These are phyloP conservation scores for Chytriomyces sp. DNA, from an alignment of 192 early-diverging fungal genomes.

Conservation along the genomic window DNA sequence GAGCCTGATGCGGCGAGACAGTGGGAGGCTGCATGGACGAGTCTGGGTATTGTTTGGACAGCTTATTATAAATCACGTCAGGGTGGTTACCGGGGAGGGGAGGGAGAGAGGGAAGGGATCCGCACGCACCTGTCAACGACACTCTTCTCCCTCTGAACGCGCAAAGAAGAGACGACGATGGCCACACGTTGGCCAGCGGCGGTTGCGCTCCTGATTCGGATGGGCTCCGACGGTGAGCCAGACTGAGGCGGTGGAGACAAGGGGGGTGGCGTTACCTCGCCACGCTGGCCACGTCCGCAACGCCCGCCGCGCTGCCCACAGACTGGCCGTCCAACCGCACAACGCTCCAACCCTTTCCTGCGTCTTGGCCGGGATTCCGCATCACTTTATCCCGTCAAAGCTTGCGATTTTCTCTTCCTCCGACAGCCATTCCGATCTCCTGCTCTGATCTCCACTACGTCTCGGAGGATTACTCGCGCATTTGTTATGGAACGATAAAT, in stretches of 20 bases:
- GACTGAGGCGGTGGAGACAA: neutral
- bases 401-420: too few species aligned
- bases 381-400: too few species aligned
- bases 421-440: too few species aligned
- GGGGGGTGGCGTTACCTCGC: neutral
- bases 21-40: neutral
- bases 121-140: neutral
- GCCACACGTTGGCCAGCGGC: neutral
- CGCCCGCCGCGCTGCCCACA: neutral
- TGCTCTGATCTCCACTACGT: too few species aligned
- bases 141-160: neutral
- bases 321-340: constrained; percentile 1
- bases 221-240: neutral
- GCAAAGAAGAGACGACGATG: constrained; percentile 15
- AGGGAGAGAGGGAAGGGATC: neutral
- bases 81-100: neutral
- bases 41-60: neutral
- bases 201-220: neutral
- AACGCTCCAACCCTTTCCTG: too few species aligned
- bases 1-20: neutral
- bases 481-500: too few species aligned
- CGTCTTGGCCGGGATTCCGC: too few species aligned
- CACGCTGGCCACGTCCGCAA: neutral
- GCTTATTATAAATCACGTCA: neutral
- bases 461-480: too few species aligned